Evolutionary conservation across 176 grass and related monocot genomes (phyloP).

Genomic region (Puya raimondii): DNA sequence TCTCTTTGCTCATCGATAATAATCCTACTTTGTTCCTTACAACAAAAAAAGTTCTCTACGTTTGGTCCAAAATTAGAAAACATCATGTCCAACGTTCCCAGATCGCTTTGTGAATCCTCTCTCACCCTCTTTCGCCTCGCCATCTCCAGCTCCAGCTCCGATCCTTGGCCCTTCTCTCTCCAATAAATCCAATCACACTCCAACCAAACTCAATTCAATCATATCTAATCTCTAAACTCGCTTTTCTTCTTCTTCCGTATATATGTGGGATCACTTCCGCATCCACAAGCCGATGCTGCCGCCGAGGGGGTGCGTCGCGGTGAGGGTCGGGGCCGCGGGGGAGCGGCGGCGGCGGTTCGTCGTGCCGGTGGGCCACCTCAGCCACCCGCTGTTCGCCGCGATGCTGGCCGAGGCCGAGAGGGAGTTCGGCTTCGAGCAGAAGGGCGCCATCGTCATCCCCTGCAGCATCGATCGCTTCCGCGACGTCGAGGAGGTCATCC

Average conservation of each 20-base stretch:
- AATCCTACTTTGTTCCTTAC: background rate
- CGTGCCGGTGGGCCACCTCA: slow-evolving; percentile 66
- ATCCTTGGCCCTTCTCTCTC: slow-evolving; percentile 46
- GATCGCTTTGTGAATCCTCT: slow-evolving; percentile 35
- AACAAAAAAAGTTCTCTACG: too few relatives aligned
- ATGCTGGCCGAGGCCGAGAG: slow-evolving; percentile 66
- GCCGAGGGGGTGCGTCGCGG: slow-evolving; percentile 70
- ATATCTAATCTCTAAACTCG: background rate
- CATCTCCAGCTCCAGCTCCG: too few relatives aligned
- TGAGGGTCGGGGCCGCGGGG: slow-evolving; percentile 56
- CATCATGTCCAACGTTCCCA: slow-evolving; percentile 38
- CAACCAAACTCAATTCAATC: background rate
- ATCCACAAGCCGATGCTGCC: slow-evolving; percentile 14
- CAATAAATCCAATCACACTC: background rate
- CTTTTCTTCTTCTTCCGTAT: background rate
- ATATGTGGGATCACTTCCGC: background rate
- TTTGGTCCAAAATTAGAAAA: background rate
- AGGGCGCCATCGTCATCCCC: slow-evolving; percentile 74
- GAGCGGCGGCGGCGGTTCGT: slow-evolving; percentile 69
- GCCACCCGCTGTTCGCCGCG: slow-evolving; percentile 72
- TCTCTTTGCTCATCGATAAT: background rate
- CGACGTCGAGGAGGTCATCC: slow-evolving; percentile 52
- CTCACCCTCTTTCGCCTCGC: too few relatives aligned
- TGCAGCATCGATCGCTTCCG: slow-evolving; percentile 71
- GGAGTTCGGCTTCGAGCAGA: slow-evolving; percentile 72